Base-by-base conservation (phyloP, 2,329 filamentous ascomycete species). In the Leptographium radiaticola region DNA sequence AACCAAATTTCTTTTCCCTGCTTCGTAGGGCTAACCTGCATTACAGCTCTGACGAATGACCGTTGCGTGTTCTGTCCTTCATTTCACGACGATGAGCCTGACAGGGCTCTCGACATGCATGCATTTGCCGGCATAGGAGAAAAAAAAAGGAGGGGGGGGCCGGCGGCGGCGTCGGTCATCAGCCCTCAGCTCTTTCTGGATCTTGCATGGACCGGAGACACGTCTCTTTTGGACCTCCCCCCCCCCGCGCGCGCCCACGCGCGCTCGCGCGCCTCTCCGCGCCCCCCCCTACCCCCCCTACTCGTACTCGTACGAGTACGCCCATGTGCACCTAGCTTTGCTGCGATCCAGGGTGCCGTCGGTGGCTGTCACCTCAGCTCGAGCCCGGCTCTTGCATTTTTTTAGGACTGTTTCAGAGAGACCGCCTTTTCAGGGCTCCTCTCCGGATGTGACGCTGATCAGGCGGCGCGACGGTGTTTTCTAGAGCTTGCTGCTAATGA, bases 381-480 rank as follows among this genome's bases (percentile, higher is more conserved):
- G 16, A 20, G 43, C 7, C 43, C 25, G 25, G 16, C 20, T 49
- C 15, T 49, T 49, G 18, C 18, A 11, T 39, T 39, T 49, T 49
- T 31, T 49, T 48, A 48, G 47, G 47, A 49, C 34, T 20, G 49
- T 51, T 51, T 51, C 49, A 51, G 40, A 51, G 49, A 33, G 15
- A 51, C 49, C 20, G 40, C 49, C 47, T 38, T 44, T 18, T 16
- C 11, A 40, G 33, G 11, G 40, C 39, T 51, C 49, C 49, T 51
- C 49, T 44, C 49, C 49, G 49, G 18, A 44, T 51, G 49, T 15
- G 49, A 51, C 49, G 49, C 25, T 30, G 49, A 31, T 51, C 38
- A 45, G 30, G 16, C 31, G 9, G 20, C 16, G 31, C 25, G 44
- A n/a, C 44, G 44, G 15, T 33, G 30, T 16, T 25, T n/a, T n/a